phyloP scores from a whole-genome alignment of 306 rosid species.

The Sicyos baderoa region DNA sequence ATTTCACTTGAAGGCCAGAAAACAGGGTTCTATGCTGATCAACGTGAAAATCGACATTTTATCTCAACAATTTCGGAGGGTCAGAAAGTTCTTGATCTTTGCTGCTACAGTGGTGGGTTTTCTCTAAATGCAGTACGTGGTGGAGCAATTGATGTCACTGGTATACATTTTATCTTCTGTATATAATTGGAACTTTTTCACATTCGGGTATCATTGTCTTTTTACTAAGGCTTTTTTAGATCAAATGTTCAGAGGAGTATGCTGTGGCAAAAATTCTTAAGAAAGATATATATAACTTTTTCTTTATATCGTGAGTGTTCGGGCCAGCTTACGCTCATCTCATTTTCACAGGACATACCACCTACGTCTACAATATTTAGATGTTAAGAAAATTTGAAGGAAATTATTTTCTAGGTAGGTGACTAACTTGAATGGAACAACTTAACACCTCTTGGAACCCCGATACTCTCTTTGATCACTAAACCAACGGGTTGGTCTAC shows the following conservation, averaged over 20 bases:
- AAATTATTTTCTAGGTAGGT: too few relatives aligned
- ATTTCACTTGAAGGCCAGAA: conserved; percentile 87
- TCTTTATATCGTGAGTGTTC: too few relatives aligned
- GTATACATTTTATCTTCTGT: conserved; percentile 31
- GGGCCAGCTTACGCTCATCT: too few relatives aligned
- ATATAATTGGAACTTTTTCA: not conserved
- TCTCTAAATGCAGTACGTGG: conserved; percentile 72
- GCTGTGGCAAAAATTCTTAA: not conserved
- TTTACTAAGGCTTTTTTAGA: not conserved
- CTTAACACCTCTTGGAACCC: too few relatives aligned
- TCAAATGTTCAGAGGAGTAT: not conserved
- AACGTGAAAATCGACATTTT: conserved; percentile 75
- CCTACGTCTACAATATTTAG: too few relatives aligned
- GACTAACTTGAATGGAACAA: too few relatives aligned
- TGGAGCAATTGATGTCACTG: conserved; percentile 73
- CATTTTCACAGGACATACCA: too few relatives aligned
- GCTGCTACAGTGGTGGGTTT: conserved; percentile 93
- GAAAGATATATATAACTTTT: not conserved
- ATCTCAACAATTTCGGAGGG: conserved; percentile 64
- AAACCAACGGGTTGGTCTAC: too few relatives aligned
- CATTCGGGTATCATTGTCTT: not conserved
- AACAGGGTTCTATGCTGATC: conserved; percentile 96
- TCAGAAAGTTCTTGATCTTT: conserved; percentile 76
- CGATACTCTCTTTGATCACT: too few relatives aligned
- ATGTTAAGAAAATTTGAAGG: too few relatives aligned